Conservation (phyloP, 768 basidiomycete species). For the Amanita pseudoporphyria region DNA sequence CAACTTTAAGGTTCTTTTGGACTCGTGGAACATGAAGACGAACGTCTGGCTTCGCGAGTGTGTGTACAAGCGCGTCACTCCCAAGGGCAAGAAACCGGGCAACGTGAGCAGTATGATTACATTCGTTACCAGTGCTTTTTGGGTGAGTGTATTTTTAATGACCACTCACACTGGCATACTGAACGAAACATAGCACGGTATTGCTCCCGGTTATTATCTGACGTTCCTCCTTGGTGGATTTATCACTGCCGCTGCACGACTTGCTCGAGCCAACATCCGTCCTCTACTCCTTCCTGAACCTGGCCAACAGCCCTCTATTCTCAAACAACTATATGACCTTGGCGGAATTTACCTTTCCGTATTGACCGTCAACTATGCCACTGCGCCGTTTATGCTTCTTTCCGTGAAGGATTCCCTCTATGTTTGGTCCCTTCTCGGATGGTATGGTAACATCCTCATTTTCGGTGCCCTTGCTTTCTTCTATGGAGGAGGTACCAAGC, state of each 20-base stretch:
- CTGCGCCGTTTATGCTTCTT: constrained; percentile 81
- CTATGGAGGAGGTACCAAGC: constrained; percentile 56
- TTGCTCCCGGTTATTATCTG: constrained; percentile 84
- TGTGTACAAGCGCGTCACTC: constrained; percentile 93
- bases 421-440: constrained; percentile 64
- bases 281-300: constrained; percentile 63
- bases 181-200: constrained; percentile 61
- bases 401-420: constrained; percentile 47
- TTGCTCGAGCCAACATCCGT: constrained; percentile 68
- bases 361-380: constrained; percentile 70
- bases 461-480: constrained; percentile 63
- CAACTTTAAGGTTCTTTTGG: constrained; percentile 85
- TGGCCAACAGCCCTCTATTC: constrained; percentile 31
- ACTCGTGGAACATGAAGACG: constrained; percentile 96
- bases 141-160: constrained; percentile 45
- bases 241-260: constrained; percentile 70
- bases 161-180: not conserved
- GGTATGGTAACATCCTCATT: constrained; percentile 74
- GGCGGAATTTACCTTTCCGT: constrained; percentile 53
- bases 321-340: constrained; percentile 71
- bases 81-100: constrained; percentile 89
- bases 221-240: constrained; percentile 87
- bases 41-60: constrained; percentile 96
- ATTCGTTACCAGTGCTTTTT: constrained; percentile 91
- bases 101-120: constrained; percentile 88